Conservation (phyloP, 2,329 filamentous ascomycete species). For the Exophiala lecanii-corni region DNA sequence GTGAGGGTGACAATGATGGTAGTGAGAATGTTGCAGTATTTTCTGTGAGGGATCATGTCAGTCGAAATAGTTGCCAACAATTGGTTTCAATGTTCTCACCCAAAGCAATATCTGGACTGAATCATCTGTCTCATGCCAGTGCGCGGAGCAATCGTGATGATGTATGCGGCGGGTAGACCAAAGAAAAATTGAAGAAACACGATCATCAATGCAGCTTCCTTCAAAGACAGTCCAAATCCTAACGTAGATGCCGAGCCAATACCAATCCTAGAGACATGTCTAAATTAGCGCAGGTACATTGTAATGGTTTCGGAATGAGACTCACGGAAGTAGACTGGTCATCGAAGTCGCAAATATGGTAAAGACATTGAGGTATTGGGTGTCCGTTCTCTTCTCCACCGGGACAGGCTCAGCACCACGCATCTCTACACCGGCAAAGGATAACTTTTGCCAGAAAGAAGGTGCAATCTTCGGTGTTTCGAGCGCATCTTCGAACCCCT, state of each 20-base stretch:
- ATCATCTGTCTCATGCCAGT: conserved; percentile 10
- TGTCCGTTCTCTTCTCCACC: conserved; percentile 50
- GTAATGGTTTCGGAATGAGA: background rate
- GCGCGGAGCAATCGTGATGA: conserved; percentile 7
- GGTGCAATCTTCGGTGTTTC: too few relatives aligned
- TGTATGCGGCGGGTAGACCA: conserved; percentile 6
- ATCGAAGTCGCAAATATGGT: conserved; percentile 6
- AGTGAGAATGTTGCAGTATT: conserved; percentile 6
- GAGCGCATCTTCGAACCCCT: too few relatives aligned
- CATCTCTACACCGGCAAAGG: conserved; percentile 44
- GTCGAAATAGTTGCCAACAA: too few relatives aligned
- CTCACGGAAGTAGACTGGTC: conserved; percentile 6
- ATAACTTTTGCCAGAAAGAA: too few relatives aligned
- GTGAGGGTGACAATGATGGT: conserved; percentile 6
- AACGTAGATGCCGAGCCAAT: conserved; percentile 7
- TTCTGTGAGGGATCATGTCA: conserved; percentile 1
- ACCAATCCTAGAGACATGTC: background rate
- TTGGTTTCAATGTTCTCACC: too few relatives aligned
- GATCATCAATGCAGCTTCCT: conserved; percentile 7
- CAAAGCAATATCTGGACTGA: conserved; percentile 11
- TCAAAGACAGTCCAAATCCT: conserved; percentile 9
- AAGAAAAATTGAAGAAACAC: conserved; percentile 5
- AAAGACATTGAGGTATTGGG: conserved; percentile 53
- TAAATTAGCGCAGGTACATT: background rate
- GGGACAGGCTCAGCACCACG: conserved; percentile 56